These are phyloP conservation scores for Daldinia caldariorum DNA, from an alignment of 495 filamentous ascomycete species.

Conservation along the genomic window DNA sequence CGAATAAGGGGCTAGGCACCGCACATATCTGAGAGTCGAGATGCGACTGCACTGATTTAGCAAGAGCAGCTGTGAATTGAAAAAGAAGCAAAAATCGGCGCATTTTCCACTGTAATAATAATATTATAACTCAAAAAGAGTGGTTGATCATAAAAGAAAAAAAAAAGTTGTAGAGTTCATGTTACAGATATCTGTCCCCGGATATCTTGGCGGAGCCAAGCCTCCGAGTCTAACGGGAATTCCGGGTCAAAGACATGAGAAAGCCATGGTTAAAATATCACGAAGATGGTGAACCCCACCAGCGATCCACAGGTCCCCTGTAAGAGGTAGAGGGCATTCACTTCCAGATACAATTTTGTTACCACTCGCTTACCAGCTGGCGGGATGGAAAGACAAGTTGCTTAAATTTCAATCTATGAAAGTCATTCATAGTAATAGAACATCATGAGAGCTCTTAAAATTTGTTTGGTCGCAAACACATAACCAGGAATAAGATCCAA, in stretches of 20 bases:
- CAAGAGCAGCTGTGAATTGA: constrained; percentile 4
- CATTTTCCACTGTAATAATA: neutral
- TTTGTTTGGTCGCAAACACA: no score
- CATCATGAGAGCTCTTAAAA: no score
- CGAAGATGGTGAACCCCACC: constrained; percentile 3
- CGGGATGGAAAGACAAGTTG: neutral
- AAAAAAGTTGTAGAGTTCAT: neutral
- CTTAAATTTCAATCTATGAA: neutral
- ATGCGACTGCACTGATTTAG: constrained; percentile 1
- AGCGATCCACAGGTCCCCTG: constrained; percentile 1
- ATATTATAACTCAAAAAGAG: no score
- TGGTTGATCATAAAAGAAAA: no score
- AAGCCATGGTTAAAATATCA: constrained; percentile 1
- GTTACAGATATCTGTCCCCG: constrained; percentile 5
- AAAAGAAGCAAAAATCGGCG: constrained; percentile 10
- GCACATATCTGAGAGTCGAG: constrained; percentile 17
- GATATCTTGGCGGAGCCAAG: constrained; percentile 33
- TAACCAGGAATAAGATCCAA: no score
- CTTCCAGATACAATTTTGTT: neutral
- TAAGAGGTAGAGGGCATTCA: neutral
- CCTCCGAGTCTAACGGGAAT: constrained; percentile 30
- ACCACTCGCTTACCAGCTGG: neutral
- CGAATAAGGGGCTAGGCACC: constrained; percentile 4
- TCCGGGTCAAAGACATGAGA: constrained; percentile 15
- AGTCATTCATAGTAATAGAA: neutral